Percentiles rank a stretch among this genome's conserved stretches.
phyloP scores from a whole-genome alignment of 2,329 filamentous ascomycete genomes.

The Fusarium sp. region DNA sequence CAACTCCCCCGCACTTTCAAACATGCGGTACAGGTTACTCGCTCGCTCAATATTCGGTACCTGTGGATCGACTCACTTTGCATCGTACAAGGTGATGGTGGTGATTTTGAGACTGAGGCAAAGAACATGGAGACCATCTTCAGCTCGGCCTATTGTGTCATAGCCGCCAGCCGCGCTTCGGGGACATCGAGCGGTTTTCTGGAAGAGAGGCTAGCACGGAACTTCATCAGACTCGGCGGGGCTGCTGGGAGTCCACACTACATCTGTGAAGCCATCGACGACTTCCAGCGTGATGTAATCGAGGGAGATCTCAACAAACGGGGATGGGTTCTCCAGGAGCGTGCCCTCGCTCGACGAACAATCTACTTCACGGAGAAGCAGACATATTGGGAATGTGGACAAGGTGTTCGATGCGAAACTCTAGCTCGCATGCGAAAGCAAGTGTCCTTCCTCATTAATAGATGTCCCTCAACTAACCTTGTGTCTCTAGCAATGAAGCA shows the following conservation, averaged over 20 bases:
- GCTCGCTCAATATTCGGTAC: not conserved
- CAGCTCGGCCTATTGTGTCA: slow-evolving; percentile 1
- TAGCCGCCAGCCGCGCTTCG: slow-evolving; percentile 7
- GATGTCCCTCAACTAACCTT: not conserved
- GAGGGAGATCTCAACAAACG: slow-evolving; percentile 14
- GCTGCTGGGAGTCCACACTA: not conserved
- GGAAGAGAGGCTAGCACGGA: not conserved
- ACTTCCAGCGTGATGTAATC: slow-evolving; percentile 27
- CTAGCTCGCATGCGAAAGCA: slow-evolving; percentile 27
- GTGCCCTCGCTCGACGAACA: slow-evolving; percentile 27
- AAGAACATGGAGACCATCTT: slow-evolving; percentile 2
- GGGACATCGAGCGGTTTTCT: slow-evolving; percentile 13
- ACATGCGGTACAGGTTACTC: slow-evolving; percentile 4
- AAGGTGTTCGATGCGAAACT: slow-evolving; percentile 27
- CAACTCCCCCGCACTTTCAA: not conserved
- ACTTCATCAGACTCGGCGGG: slow-evolving; percentile 4
- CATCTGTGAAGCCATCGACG: slow-evolving; percentile 23
- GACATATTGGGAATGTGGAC: slow-evolving; percentile 32
- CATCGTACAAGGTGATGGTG: slow-evolving; percentile 9
- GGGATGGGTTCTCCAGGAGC: slow-evolving; percentile 16
- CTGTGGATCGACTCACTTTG: slow-evolving; percentile 22
- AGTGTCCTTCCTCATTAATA: not conserved
- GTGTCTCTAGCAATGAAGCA: slow-evolving; percentile 3
- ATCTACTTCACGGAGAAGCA: slow-evolving; percentile 32
- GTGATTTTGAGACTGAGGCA: slow-evolving; percentile 1